Evolutionary conservation across 2,329 filamentous ascomycete species (phyloP).

Genomic region (Exophiala alcalophila): DNA sequence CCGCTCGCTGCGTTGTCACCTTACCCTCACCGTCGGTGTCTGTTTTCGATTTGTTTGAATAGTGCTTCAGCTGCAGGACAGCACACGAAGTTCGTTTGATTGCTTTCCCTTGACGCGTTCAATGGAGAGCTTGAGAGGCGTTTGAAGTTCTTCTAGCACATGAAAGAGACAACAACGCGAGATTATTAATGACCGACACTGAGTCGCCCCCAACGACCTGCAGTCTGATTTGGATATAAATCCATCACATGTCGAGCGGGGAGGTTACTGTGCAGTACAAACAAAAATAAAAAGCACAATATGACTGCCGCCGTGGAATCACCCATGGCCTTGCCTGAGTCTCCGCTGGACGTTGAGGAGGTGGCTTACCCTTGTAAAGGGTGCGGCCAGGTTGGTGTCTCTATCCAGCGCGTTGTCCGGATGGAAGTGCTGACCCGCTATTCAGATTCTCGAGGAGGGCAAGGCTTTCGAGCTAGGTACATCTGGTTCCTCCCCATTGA

Average conservation of each 20-base stretch:
- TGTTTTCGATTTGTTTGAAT: constrained; percentile 7
- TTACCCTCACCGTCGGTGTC: background rate
- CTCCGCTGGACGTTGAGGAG: constrained; percentile 73
- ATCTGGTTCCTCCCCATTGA: constrained; percentile 21
- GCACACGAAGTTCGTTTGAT: constrained; percentile 11
- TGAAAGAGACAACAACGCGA: constrained; percentile 3
- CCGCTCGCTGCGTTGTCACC: too few species aligned
- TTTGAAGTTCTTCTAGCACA: constrained; percentile 11
- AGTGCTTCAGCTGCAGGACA: constrained; percentile 21
- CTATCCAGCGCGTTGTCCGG: constrained; percentile 6
- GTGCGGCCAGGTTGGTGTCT: constrained; percentile 76
- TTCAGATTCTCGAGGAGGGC: constrained; percentile 91
- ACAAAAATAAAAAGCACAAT: constrained; percentile 11
- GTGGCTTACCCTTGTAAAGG: constrained; percentile 83
- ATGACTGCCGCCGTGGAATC: constrained; percentile 60
- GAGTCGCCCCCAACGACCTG: constrained; percentile 4
- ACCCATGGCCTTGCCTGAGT: constrained; percentile 55
- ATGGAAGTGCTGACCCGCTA: constrained; percentile 22
- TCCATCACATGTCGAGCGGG: constrained; percentile 16
- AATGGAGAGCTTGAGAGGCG: constrained; percentile 13
- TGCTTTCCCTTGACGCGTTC: constrained; percentile 1
- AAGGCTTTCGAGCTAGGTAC: constrained; percentile 95
- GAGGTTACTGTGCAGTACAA: constrained; percentile 11
- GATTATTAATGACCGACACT: constrained; percentile 17
- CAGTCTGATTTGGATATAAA: constrained; percentile 9